Conservation (phyloP, 768 basidiomycete species). For the Leccinum fibrillosum region DNA sequence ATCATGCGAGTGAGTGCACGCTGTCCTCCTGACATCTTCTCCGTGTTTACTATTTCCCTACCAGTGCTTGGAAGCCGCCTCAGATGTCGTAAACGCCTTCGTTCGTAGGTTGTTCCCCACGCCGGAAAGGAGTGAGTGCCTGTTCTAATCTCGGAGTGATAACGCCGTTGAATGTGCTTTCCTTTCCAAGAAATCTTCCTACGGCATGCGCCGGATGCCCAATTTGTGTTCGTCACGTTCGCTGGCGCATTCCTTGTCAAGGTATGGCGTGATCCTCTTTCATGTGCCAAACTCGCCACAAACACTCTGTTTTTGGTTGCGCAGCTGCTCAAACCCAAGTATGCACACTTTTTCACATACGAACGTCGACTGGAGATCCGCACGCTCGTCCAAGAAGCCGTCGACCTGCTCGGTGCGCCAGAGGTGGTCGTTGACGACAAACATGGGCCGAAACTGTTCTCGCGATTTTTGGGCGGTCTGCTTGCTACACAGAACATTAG, state of each 20-base stretch:
- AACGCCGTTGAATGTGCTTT: conserved; percentile 1
- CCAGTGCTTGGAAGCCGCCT: conserved; percentile 66
- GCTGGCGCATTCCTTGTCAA: conserved; percentile 83
- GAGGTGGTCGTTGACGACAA: conserved; percentile 77
- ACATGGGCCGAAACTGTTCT: conserved; percentile 78
- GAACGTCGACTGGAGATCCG: conserved; percentile 64
- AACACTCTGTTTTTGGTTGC: neutral
- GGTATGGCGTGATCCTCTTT: conserved; percentile 33
- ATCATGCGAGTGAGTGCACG: conserved; percentile 53
- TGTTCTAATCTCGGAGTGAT: neutral
- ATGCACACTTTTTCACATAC: conserved; percentile 53
- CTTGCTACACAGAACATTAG: conserved; percentile 54
- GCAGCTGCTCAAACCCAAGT: conserved; percentile 77
- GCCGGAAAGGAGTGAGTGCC: conserved; percentile 47
- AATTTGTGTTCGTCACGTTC: conserved; percentile 77
- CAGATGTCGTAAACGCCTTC: conserved; percentile 60
- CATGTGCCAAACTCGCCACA: neutral
- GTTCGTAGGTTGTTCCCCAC: conserved; percentile 54
- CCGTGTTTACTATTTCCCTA: neutral
- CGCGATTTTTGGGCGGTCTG: conserved; percentile 72
- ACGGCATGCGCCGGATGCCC: conserved; percentile 75
- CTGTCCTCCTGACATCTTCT: neutral
- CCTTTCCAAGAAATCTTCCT: conserved; percentile 46
- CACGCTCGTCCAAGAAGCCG: conserved; percentile 58
- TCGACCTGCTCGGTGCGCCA: conserved; percentile 63